phyloP scores from a whole-genome alignment of 306 rosid genomes.

The Malus sieversii region DNA sequence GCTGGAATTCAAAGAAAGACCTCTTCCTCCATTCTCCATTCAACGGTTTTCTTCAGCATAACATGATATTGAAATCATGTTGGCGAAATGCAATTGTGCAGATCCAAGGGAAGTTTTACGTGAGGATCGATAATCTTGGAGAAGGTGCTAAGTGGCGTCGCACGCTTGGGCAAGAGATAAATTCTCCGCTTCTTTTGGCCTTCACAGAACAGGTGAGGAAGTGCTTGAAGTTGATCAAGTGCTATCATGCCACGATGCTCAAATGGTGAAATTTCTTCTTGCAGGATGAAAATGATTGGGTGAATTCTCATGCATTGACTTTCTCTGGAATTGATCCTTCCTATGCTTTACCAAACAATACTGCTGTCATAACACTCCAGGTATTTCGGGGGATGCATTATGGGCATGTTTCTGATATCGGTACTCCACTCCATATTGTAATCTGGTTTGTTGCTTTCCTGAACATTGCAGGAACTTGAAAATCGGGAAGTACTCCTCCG shows the following conservation, averaged over 20 bases:
- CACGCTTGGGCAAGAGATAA: conserved; percentile 75
- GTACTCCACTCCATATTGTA: not conserved
- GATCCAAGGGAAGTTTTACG: conserved; percentile 67
- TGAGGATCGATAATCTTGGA: conserved; percentile 63
- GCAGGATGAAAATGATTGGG: conserved; percentile 64
- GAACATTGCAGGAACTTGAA: conserved; percentile 58
- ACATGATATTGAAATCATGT: not conserved
- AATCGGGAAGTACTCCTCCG: conserved; percentile 72
- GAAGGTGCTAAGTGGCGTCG: conserved; percentile 96
- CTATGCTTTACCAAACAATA: conserved; percentile 57
- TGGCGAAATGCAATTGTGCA: conserved; percentile 16
- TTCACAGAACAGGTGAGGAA: conserved; percentile 55
- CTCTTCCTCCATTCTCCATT: not conserved
- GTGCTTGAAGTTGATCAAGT: conserved; percentile 3
- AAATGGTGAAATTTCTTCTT: conserved; percentile 8
- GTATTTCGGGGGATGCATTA: conserved; percentile 17
- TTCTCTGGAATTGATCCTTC: conserved; percentile 68
- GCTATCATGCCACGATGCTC: not conserved
- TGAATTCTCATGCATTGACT: conserved; percentile 46
- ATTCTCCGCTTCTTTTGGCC: conserved; percentile 69
- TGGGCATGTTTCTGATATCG: not conserved
- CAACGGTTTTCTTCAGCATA: not conserved
- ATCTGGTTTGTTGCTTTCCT: conserved; percentile 4
- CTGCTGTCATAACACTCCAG: conserved; percentile 77
- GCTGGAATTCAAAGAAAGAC: not conserved